phyloP scores from a whole-genome alignment of 176 grass and related monocot species.

The Aegilops sharonensis region DNA sequence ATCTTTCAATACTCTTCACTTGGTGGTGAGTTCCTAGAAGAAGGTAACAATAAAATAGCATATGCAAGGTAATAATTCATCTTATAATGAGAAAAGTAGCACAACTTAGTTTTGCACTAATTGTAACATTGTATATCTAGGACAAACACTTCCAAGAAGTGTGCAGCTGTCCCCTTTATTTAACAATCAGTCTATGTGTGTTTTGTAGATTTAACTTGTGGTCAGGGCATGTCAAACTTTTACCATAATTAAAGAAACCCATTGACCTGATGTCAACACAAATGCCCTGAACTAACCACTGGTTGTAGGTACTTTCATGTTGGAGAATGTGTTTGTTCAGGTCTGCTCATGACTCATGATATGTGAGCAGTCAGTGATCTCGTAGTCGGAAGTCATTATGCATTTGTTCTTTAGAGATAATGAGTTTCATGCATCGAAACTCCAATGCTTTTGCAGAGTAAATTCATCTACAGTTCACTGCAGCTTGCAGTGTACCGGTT shows the following conservation, averaged over 20 bases:
- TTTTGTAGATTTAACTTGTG: neutral
- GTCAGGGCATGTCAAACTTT: neutral
- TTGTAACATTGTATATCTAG: neutral
- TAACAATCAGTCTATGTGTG: neutral
- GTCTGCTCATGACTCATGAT: neutral
- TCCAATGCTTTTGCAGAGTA: neutral
- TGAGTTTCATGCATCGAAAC: neutral
- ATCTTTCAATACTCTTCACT: neutral
- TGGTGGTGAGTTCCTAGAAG: neutral
- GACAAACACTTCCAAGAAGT: neutral
- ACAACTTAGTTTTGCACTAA: neutral
- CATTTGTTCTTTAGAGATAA: neutral
- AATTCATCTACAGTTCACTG: neutral
- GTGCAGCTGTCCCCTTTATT: neutral
- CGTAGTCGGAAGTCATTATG: too few species aligned
- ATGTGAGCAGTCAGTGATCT: neutral
- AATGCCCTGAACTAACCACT: neutral
- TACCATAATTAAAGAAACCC: neutral
- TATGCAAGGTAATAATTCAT: slow-evolving; percentile 6
- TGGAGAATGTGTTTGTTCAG: neutral
- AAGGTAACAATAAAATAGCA: neutral
- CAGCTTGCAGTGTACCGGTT: neutral
- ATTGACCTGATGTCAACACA: neutral
- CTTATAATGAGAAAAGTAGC: neutral
- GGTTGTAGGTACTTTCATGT: neutral